phyloP scores from a whole-genome alignment of 768 basidiomycete genomes.

The Naganishia vaughanmartiniae region DNA sequence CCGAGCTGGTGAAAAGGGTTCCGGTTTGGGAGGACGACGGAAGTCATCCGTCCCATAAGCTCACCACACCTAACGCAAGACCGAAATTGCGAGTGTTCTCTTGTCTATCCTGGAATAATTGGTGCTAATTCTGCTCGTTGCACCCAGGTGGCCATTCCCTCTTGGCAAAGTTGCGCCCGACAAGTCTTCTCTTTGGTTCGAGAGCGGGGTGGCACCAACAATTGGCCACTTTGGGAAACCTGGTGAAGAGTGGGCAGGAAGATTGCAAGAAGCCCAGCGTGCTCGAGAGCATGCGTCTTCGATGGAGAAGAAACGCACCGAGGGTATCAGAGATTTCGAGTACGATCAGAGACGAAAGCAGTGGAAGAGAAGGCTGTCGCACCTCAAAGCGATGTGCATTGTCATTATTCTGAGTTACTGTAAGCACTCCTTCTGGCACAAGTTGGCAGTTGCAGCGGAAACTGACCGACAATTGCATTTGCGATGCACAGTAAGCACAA shows the following conservation, averaged over 20 bases:
- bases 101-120: neutral
- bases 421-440: neutral
- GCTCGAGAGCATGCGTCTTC: neutral
- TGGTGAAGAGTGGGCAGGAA: constrained; percentile 13
- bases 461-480: neutral
- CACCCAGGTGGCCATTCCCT: constrained; percentile 31
- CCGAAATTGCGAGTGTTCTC: constrained; percentile 26
- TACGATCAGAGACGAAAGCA: constrained; percentile 30
- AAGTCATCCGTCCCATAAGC: constrained; percentile 24
- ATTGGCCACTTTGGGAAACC: constrained; percentile 28
- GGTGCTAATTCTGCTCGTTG: neutral
- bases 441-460: neutral
- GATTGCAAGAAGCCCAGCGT: constrained; percentile 16
- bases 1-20: constrained; percentile 14
- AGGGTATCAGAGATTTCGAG: constrained; percentile 31
- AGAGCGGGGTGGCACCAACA: constrained; percentile 25
- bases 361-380: constrained; percentile 31
- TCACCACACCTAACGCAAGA: constrained; percentile 19
- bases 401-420: constrained; percentile 31
- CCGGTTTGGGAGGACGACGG: constrained; percentile 33
- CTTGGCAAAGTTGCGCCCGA: constrained; percentile 28
- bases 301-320: constrained; percentile 18
- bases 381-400: constrained; percentile 33
- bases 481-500: constrained; percentile 18
- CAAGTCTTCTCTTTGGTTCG: constrained; percentile 28